A percentile compares a stretch with the other conserved stretches of the same genome.
Evolutionary conservation across 192 early-diverging fungal genomes (phyloP).

Genomic region (Hyaloraphidium curvatum): DNA sequence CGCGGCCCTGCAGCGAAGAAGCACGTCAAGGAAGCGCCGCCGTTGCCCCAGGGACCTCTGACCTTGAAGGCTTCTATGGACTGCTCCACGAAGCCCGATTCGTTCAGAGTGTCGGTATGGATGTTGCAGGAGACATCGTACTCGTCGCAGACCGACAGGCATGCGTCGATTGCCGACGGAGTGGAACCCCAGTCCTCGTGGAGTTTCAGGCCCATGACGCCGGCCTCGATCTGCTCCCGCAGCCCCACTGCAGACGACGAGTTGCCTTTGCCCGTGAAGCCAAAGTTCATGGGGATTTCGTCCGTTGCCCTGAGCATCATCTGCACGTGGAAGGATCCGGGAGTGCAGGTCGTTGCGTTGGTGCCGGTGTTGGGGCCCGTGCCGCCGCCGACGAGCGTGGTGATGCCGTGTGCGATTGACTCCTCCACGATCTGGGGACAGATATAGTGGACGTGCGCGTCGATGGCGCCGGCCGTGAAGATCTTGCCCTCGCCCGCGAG

Average conservation of each 20-base stretch:
- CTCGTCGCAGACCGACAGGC: conserved; percentile 64
- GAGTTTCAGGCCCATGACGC: conserved; percentile 73
- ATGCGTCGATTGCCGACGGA: conserved; percentile 79
- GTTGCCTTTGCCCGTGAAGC: conserved; percentile 93
- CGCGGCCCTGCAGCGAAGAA: too few species aligned
- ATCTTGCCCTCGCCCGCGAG: conserved; percentile 80
- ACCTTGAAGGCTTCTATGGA: conserved; percentile 74
- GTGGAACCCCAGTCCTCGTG: conserved; percentile 97
- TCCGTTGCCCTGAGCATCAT: conserved; percentile 84
- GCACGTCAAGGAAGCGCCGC: too few species aligned
- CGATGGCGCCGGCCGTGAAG: conserved; percentile 81
- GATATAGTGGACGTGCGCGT: conserved; percentile 91
- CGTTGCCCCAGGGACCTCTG: too few species aligned
- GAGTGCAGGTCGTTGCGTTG: conserved; percentile 91
- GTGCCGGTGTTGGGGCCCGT: conserved; percentile 94
- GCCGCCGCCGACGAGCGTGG: conserved; percentile 33
- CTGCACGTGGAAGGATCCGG: conserved; percentile 59
- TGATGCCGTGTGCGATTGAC: conserved; percentile 13
- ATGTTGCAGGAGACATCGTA: conserved; percentile 77
- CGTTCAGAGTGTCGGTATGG: conserved; percentile 95
- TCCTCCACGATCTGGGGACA: conserved; percentile 78
- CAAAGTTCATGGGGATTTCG: conserved; percentile 75
- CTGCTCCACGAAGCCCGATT: conserved; percentile 87
- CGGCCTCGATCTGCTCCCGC: conserved; percentile 65
- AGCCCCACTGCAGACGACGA: conserved; percentile 40